These are phyloP conservation scores for Colletotrichum brevisporum DNA, from an alignment of 2,329 filamentous ascomycete genomes.

Conservation along the genomic window DNA sequence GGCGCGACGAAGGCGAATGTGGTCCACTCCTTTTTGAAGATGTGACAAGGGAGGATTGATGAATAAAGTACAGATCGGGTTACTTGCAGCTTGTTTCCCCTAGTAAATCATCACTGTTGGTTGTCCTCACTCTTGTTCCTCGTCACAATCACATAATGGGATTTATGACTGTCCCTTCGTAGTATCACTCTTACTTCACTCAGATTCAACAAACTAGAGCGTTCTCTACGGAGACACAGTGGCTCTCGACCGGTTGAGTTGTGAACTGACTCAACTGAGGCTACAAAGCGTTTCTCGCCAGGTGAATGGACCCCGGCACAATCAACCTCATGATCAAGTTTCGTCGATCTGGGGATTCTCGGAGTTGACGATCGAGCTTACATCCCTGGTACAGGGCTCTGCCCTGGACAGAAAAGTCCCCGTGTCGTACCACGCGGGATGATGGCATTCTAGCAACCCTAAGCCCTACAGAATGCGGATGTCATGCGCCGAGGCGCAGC, in stretches of 20 bases:
- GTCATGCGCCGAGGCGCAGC: constrained; percentile 8
- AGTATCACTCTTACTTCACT: no score
- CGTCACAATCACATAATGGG: no score
- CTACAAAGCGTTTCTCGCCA: background rate
- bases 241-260: no score
- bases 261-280: no score
- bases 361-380: background rate
- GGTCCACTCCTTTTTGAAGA: constrained; percentile 22
- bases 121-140: background rate
- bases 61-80: constrained; percentile 27
- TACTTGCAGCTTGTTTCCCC: constrained; percentile 34
- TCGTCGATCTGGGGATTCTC: background rate
- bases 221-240: no score
- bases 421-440: background rate
- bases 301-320: background rate
- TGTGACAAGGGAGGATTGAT: constrained; percentile 22
- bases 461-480: background rate
- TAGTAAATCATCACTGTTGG: constrained; percentile 35
- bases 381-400: background rate
- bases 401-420: background rate
- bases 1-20: constrained; percentile 19
- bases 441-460: background rate
- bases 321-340: background rate
- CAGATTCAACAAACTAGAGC: no score
- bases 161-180: no score